Evolutionary conservation across 2,329 filamentous ascomycete species (phyloP), one percentile per base, ranked within the genome.

Genomic region (Coniella vitis): DNA sequence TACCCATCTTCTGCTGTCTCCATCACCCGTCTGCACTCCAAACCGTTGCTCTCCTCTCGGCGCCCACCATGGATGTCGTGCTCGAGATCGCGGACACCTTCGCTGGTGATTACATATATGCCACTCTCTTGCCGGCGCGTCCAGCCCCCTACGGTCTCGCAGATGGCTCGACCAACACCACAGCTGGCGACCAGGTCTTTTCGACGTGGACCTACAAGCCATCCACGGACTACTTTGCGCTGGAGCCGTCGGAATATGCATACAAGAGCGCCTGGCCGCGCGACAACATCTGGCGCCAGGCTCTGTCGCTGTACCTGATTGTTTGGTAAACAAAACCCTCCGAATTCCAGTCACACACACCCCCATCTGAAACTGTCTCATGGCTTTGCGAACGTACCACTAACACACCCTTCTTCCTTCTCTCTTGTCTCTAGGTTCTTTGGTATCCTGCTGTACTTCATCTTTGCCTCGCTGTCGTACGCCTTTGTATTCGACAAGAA

Each of bases 401-500:
- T 48, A 12, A 39, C 36, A 20, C 5, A n/a, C 16, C n/a, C 29
- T 32, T 17, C n/a, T 17, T 12, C n/a, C n/a, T n/a, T n/a, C n/a
- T n/a, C n/a, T n/a, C n/a, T n/a, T 4, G 7, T 4, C 7, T 19
- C 17, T 60, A 96, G 90, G 84, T 65, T 95, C 58, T 95, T 95
- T 60, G 91, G 90, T 48, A 68, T 90, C 31, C 56, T 90, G 40
- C 74, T 93, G 48, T 97, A 96, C 76, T 95, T 91, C 66, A 60
- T 87, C 56, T 89, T 88, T 63, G 87, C 90, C 4, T 76, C 83
- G 5, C 74, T 94, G 16, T 95, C 90, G 14, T 97, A 94, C 69
- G 60, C 84, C 61, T 85, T 95, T 70, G 76, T 96, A 63, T 96
- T 95, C 71, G 90, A 96, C 69, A 93, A 96, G 69, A 78, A 81